Conservation (phyloP, 2,329 filamentous ascomycete genomes). For the Cladosporium sp. region DNA sequence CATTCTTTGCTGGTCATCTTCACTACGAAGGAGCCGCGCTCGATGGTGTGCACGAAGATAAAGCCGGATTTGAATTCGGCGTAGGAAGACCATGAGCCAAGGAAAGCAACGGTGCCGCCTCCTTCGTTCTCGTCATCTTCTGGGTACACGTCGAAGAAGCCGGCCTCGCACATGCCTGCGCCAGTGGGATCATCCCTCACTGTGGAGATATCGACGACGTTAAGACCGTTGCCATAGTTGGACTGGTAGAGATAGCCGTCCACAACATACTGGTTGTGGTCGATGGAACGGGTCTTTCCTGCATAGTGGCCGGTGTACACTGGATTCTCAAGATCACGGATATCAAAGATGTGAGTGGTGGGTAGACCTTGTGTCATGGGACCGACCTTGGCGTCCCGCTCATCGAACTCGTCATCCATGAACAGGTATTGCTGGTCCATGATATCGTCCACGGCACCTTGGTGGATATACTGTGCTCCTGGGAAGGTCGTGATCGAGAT, state of each 20-base stretch:
- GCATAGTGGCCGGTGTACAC: conserved; percentile 37
- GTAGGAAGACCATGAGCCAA: conserved; percentile 46
- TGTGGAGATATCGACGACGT: conserved; percentile 34
- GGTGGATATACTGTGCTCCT: conserved; percentile 50
- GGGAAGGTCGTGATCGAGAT: conserved; percentile 49
- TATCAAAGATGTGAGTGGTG: conserved; percentile 40
- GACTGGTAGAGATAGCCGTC: conserved; percentile 35
- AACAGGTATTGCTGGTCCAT: conserved; percentile 47
- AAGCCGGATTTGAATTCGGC: conserved; percentile 46
- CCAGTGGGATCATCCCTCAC: conserved; percentile 43
- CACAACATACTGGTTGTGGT: conserved; percentile 42
- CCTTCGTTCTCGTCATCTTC: conserved; percentile 41
- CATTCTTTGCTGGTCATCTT: conserved; percentile 31
- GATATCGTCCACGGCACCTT: conserved; percentile 30
- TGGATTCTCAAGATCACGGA: conserved; percentile 41
- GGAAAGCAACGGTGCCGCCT: conserved; percentile 28
- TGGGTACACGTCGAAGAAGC: conserved; percentile 50
- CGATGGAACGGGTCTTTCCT: conserved; percentile 33
- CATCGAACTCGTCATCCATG: conserved; percentile 53
- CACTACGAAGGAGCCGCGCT: conserved; percentile 48
- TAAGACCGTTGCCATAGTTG: conserved; percentile 36
- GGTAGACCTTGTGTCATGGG: conserved; percentile 40
- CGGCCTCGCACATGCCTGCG: conserved; percentile 43
- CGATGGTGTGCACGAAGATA: conserved; percentile 51
- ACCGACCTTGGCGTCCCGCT: conserved; percentile 33